These are phyloP conservation scores for Centrapalus pauciflorus DNA, from an alignment of 129 eudicot genomes.

Conservation along the genomic window DNA sequence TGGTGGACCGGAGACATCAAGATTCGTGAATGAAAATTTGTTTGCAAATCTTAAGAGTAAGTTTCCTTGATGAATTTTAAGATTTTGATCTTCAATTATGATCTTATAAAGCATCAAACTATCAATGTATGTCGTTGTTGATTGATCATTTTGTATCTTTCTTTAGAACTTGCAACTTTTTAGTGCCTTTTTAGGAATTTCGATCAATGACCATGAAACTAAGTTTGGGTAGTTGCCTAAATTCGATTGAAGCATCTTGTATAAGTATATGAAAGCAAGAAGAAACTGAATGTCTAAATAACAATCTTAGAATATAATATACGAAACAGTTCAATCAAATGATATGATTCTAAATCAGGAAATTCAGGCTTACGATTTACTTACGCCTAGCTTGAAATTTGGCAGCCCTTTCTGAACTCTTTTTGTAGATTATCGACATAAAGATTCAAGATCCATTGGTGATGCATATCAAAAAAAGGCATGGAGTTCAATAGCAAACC, in stretches of 20 bases:
- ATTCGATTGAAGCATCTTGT: background rate
- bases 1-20: constrained; percentile 64
- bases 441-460: constrained; percentile 90
- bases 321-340: too few relatives aligned
- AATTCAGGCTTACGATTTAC: too few relatives aligned
- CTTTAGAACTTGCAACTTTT: too few relatives aligned
- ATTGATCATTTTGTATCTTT: background rate
- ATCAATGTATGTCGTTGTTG: too few relatives aligned
- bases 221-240: background rate
- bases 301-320: background rate
- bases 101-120: background rate
- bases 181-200: too few relatives aligned
- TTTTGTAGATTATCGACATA: too few relatives aligned
- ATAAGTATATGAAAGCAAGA: background rate
- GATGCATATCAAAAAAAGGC: constrained; percentile 81
- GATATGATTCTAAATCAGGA: too few relatives aligned
- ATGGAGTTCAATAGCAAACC: constrained; percentile 90
- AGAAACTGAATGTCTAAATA: background rate
- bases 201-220: background rate
- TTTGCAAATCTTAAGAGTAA: constrained; percentile 58
- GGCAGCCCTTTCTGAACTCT: too few relatives aligned
- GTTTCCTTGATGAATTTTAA: constrained; percentile 5
- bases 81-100: background rate
- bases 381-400: too few relatives aligned
- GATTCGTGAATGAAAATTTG: constrained; percentile 53